Percentiles rank a stretch among this genome's conserved stretches.
phyloP scores from a whole-genome alignment of 345 rosid species.

The Salix udensis region DNA sequence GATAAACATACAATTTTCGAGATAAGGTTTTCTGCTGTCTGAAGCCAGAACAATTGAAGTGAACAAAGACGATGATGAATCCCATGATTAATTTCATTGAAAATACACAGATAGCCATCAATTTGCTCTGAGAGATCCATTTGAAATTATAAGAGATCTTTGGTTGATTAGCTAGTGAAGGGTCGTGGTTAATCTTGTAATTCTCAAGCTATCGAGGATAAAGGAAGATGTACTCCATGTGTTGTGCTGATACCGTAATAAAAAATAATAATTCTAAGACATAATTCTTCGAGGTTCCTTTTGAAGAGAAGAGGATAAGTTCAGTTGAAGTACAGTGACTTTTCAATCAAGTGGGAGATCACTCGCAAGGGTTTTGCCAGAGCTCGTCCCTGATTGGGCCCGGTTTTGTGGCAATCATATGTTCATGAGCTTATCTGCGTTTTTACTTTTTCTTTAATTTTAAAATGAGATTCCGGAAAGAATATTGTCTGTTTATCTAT shows the following conservation, averaged over 20 bases:
- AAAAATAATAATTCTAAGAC: no score
- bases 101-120: neutral
- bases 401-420: neutral
- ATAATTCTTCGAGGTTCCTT: neutral
- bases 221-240: neutral
- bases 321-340: neutral
- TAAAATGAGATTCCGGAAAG: neutral
- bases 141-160: neutral
- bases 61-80: neutral
- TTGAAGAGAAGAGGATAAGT: constrained; percentile 15
- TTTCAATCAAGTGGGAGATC: neutral
- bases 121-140: neutral
- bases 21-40: constrained; percentile 14
- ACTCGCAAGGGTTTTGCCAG: neutral
- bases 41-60: neutral
- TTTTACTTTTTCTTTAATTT: neutral
- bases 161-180: neutral
- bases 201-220: neutral
- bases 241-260: neutral
- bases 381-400: neutral
- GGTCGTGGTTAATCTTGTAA: neutral
- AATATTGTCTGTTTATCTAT: no score
- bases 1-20: constrained; percentile 1
- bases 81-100: neutral
- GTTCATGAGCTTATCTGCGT: neutral